Evolutionary conservation across 371 early-diverging fungal species (phyloP).

Genomic region (Globomyces sp.): DNA sequence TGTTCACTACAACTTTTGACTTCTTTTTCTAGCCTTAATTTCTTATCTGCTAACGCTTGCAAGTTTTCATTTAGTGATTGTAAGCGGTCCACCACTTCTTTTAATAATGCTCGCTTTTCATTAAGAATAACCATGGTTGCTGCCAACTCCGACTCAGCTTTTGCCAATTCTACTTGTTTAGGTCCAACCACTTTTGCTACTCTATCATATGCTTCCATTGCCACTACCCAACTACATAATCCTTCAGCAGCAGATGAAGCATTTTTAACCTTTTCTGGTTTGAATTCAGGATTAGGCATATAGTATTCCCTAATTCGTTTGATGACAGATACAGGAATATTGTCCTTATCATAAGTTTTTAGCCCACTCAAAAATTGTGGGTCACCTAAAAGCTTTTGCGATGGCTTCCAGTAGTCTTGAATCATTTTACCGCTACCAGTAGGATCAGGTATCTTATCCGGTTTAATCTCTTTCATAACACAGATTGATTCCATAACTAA

Average conservation of each 20-base stretch:
- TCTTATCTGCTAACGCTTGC: conserved; percentile 47
- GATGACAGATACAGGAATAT: conserved; percentile 50
- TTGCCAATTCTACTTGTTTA: conserved; percentile 54
- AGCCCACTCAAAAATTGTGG: conserved; percentile 52
- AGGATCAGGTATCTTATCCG: conserved; percentile 57
- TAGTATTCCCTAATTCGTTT: conserved; percentile 50
- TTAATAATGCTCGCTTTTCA: conserved; percentile 53
- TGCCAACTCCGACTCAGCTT: conserved; percentile 53
- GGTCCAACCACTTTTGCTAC: conserved; percentile 61
- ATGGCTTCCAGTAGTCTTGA: conserved; percentile 58
- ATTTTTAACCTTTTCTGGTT: conserved; percentile 58
- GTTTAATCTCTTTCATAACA: conserved; percentile 60
- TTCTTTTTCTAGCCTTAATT: conserved; percentile 47
- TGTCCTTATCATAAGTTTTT: conserved; percentile 51
- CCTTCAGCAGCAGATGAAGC: conserved; percentile 66
- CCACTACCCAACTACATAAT: conserved; percentile 58
- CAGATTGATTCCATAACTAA: conserved; percentile 63
- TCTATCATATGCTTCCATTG: conserved; percentile 63
- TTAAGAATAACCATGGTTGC: conserved; percentile 50
- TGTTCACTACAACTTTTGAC: conserved; percentile 56
- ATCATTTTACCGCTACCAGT: conserved; percentile 56
- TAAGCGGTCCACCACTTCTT: conserved; percentile 50
- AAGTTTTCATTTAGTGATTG: conserved; percentile 52
- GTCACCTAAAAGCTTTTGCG: conserved; percentile 52
- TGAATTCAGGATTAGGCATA: conserved; percentile 59